Evolutionary conservation across 352 stramenopile species (phyloP).

Genomic region (Pythium folliculosum): DNA sequence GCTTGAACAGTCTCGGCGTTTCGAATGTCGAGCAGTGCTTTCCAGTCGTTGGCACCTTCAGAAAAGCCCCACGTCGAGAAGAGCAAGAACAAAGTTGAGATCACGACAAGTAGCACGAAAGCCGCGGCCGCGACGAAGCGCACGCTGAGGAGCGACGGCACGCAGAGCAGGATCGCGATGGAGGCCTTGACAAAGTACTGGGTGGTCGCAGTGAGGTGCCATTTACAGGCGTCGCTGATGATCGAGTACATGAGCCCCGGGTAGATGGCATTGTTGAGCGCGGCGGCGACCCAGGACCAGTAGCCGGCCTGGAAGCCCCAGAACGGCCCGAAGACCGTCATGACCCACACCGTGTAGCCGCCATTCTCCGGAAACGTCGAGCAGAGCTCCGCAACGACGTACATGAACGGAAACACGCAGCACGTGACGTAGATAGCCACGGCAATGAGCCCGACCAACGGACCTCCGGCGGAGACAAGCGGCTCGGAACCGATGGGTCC

Average conservation of each 20-base stretch:
- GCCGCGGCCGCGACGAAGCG: slow-evolving; percentile 31
- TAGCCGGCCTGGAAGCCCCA: slow-evolving; percentile 88
- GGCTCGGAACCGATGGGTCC: slow-evolving; percentile 33
- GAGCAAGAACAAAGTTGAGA: slow-evolving; percentile 35
- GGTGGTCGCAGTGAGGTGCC: slow-evolving; percentile 26
- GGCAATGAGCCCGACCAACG: slow-evolving; percentile 59
- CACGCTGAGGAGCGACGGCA: slow-evolving; percentile 45
- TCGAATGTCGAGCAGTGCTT: slow-evolving; percentile 20
- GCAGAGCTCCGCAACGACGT: slow-evolving; percentile 69
- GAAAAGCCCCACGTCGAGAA: slow-evolving; percentile 49
- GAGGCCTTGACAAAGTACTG: slow-evolving; percentile 41
- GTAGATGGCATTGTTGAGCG: slow-evolving; percentile 47
- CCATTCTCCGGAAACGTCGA: slow-evolving; percentile 76
- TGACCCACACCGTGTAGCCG: slow-evolving; percentile 85
- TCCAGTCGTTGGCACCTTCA: slow-evolving; percentile 27
- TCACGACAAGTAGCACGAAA: slow-evolving; percentile 29
- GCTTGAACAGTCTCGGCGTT: neutral
- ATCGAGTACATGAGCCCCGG: slow-evolving; percentile 44
- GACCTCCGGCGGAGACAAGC: slow-evolving; percentile 32
- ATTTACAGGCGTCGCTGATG: slow-evolving; percentile 29
- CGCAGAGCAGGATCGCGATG: slow-evolving; percentile 35
- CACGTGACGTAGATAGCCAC: slow-evolving; percentile 79
- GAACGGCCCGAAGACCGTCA: slow-evolving; percentile 72
- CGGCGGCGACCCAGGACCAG: slow-evolving; percentile 75
- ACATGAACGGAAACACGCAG: slow-evolving; percentile 82